Percentiles rank a stretch among this genome's conserved stretches.
Evolutionary conservation across 208 protist genomes (phyloP).

Genomic region (Angomonas desouzai): DNA sequence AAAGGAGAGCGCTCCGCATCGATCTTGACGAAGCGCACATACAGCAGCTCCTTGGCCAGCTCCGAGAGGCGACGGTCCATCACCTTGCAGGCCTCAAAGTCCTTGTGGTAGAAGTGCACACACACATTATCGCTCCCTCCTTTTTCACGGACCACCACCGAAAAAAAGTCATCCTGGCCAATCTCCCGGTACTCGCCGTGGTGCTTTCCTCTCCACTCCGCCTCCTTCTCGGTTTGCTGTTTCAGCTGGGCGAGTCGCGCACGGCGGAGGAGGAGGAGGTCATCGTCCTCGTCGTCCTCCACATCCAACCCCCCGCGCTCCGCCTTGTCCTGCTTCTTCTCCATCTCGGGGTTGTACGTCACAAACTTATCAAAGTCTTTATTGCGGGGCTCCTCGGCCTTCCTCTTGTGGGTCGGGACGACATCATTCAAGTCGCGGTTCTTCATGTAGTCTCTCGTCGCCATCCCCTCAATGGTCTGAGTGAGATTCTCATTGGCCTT

Average conservation of each 20-base stretch:
- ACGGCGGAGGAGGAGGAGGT: conserved; percentile 70
- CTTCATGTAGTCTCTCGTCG: conserved; percentile 57
- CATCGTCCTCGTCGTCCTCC: conserved; percentile 68
- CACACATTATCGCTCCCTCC: conserved; percentile 82
- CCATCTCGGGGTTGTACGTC: conserved; percentile 66
- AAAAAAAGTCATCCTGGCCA: conserved; percentile 92
- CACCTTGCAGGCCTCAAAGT: conserved; percentile 95
- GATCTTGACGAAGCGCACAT: conserved; percentile 93
- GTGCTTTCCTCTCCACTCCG: conserved; percentile 84
- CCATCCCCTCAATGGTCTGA: conserved; percentile 79
- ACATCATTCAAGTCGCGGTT: conserved; percentile 69
- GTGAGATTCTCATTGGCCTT: conserved; percentile 88
- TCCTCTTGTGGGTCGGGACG: conserved; percentile 78
- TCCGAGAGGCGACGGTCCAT: conserved; percentile 92
- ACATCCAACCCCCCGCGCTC: conserved; percentile 33
- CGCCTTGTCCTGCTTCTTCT: conserved; percentile 33
- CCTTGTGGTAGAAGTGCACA: conserved; percentile 94
- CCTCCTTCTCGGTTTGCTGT: conserved; percentile 48
- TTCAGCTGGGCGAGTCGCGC: conserved; percentile 62
- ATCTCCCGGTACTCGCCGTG: conserved; percentile 93
- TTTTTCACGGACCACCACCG: conserved; percentile 88
- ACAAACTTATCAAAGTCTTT: conserved; percentile 31
- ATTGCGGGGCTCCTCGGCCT: conserved; percentile 11
- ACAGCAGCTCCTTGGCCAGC: conserved; percentile 69
- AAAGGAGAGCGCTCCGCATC: conserved; percentile 93